These are phyloP conservation scores for Podaxis rugospora DNA, from an alignment of 768 basidiomycete genomes.

Conservation along the genomic window DNA sequence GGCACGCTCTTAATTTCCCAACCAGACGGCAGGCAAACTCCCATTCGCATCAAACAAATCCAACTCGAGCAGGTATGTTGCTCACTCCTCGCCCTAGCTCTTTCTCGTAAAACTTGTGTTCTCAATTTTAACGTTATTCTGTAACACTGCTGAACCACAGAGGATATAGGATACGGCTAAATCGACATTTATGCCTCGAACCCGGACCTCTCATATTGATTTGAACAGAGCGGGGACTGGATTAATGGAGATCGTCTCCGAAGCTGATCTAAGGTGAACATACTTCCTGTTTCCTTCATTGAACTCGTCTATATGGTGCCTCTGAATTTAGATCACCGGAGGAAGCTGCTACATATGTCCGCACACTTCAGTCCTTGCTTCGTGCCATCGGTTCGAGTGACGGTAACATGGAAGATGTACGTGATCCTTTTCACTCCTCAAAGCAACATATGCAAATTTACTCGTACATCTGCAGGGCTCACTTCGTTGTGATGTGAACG, in stretches of 20 bases:
- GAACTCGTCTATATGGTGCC: constrained; percentile 20
- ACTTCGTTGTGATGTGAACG: constrained; percentile 91
- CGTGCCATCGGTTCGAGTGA: constrained; percentile 85
- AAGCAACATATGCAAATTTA: not conserved
- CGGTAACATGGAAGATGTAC: constrained; percentile 95
- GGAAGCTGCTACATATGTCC: constrained; percentile 86
- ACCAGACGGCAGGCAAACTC: constrained; percentile 21
- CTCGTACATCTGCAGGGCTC: constrained; percentile 62
- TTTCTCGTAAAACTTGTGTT: not conserved
- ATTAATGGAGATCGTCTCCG: constrained; percentile 94
- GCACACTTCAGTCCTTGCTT: constrained; percentile 74
- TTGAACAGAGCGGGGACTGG: constrained; percentile 88
- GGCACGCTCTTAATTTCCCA: constrained; percentile 51
- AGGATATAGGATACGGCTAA: constrained; percentile 81
- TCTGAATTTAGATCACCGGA: constrained; percentile 60
- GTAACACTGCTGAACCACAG: not conserved
- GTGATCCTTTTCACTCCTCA: constrained; percentile 10
- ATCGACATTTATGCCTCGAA: constrained; percentile 56
- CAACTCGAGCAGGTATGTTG: constrained; percentile 86
- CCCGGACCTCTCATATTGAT: constrained; percentile 62
- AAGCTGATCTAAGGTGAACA: constrained; percentile 78
- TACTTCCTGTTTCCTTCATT: not conserved
- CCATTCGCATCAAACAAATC: constrained; percentile 78
- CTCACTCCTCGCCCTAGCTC: not conserved
- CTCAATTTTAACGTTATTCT: not conserved